Evolutionary conservation across 495 filamentous ascomycete genomes (phyloP).

Genomic region (Penicillium canescens): DNA sequence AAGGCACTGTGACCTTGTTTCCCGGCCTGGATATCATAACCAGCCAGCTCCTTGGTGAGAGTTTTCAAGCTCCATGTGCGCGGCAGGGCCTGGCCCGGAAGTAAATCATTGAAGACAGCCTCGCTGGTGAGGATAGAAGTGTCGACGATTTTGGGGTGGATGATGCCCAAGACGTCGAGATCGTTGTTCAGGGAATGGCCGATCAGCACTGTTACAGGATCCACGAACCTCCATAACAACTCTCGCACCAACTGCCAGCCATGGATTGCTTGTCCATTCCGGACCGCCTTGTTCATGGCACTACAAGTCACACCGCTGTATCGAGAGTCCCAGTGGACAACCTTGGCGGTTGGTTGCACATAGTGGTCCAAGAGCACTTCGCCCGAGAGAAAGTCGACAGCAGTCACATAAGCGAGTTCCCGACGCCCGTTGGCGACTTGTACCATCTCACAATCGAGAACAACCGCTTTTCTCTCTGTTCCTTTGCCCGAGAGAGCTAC

Average conservation of each 20-base stretch:
- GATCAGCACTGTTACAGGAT: slow-evolving; percentile 44
- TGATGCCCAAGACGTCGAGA: slow-evolving; percentile 42
- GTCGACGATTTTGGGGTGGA: slow-evolving; percentile 44
- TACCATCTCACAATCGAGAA: slow-evolving; percentile 39
- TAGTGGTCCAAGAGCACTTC: slow-evolving; percentile 44
- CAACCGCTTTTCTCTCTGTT: slow-evolving; percentile 19
- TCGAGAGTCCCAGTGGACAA: slow-evolving; percentile 36
- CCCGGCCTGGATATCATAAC: slow-evolving; percentile 31
- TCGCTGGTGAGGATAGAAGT: slow-evolving; percentile 27
- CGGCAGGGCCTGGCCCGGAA: background rate
- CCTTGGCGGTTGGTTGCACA: slow-evolving; percentile 31
- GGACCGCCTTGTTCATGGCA: slow-evolving; percentile 31
- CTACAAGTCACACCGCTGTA: slow-evolving; percentile 36
- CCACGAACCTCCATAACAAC: slow-evolving; percentile 38
- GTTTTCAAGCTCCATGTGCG: slow-evolving; percentile 33
- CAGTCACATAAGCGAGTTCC: slow-evolving; percentile 30
- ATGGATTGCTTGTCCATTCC: slow-evolving; percentile 29
- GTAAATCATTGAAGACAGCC: slow-evolving; percentile 14
- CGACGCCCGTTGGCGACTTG: slow-evolving; percentile 2
- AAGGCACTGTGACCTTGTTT: slow-evolving; percentile 37
- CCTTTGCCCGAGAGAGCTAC: background rate
- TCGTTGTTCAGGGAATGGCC: slow-evolving; percentile 47
- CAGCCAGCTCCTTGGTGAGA: slow-evolving; percentile 28
- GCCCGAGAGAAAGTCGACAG: slow-evolving; percentile 50
- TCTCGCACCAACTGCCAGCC: slow-evolving; percentile 42